These are phyloP conservation scores for Globisporangium splendens DNA, from an alignment of 352 stramenopile species.

Conservation along the genomic window DNA sequence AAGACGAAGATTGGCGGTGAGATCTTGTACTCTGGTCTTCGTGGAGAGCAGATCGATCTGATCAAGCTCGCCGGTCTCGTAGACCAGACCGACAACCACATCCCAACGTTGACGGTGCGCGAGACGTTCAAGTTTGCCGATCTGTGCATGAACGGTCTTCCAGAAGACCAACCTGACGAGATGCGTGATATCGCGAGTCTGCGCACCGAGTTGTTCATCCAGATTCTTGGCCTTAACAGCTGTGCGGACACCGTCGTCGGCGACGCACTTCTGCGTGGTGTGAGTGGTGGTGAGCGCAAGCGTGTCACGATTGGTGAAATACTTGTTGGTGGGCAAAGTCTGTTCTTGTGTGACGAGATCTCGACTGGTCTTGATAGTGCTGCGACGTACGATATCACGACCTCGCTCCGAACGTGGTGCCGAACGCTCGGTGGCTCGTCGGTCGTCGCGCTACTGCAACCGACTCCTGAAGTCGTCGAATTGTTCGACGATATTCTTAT, in stretches of 20 bases:
- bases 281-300: conserved; percentile 85
- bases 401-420: conserved; percentile 33
- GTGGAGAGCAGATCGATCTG: no score
- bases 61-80: no score
- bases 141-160: conserved; percentile 69
- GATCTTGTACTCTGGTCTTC: no score
- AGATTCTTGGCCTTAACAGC: conserved; percentile 80
- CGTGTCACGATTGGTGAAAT: conserved; percentile 84
- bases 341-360: conserved; percentile 81
- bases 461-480: conserved; percentile 89
- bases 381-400: conserved; percentile 85
- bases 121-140: conserved; percentile 95
- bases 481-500: conserved; percentile 95
- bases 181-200: conserved; percentile 59
- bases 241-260: conserved; percentile 93
- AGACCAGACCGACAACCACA: conserved; percentile 39
- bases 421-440: conserved; percentile 30
- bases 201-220: conserved; percentile 52
- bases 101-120: conserved; percentile 86
- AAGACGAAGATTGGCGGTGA: no score
- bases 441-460: conserved; percentile 48
- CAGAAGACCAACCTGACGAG: conserved; percentile 60
- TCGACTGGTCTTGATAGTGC: conserved; percentile 76
- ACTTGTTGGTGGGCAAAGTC: conserved; percentile 36
- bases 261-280: conserved; percentile 74